A percentile compares a stretch with the other conserved stretches of the same genome.
Evolutionary conservation across 352 stramenopile genomes (phyloP).

Genomic region (Phytophthora constricta): DNA sequence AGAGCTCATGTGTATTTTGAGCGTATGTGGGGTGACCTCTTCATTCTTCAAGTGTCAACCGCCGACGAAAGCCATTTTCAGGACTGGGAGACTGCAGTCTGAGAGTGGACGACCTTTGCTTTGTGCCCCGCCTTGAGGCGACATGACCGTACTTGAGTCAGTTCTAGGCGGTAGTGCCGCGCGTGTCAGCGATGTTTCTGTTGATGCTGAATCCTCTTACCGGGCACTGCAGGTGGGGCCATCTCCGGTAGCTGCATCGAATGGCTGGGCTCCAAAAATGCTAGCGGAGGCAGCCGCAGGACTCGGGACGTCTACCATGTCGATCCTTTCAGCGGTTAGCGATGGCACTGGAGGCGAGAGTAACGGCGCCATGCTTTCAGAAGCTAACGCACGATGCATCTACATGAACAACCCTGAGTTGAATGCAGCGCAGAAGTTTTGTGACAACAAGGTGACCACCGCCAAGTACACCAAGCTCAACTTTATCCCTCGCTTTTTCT

Average conservation of each 20-base stretch:
- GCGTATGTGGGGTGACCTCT: slow-evolving; percentile 1
- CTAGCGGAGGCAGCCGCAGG: slow-evolving; percentile 33
- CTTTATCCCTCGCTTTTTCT: slow-evolving; percentile 88
- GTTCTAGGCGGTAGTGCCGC: slow-evolving; percentile 15
- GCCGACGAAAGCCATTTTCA: slow-evolving; percentile 11
- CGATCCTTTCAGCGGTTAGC: slow-evolving; percentile 31
- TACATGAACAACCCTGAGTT: slow-evolving; percentile 71
- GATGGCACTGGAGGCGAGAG: slow-evolving; percentile 20
- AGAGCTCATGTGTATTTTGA: slow-evolving; percentile 27
- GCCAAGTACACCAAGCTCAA: slow-evolving; percentile 90
- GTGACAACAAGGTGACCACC: slow-evolving; percentile 84
- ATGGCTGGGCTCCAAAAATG: slow-evolving; percentile 31
- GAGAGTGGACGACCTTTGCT: not conserved
- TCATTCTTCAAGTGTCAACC: slow-evolving; percentile 37
- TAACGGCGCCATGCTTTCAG: slow-evolving; percentile 30
- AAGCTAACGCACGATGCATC: slow-evolving; percentile 66
- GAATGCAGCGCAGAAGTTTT: slow-evolving; percentile 68
- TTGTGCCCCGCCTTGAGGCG: not conserved
- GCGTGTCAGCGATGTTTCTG: slow-evolving; percentile 35
- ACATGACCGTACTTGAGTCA: slow-evolving; percentile 34
- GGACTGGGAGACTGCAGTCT: not conserved
- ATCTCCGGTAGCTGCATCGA: slow-evolving; percentile 25
- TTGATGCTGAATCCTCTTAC: slow-evolving; percentile 34
- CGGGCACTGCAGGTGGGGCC: slow-evolving; percentile 31
- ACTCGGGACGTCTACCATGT: slow-evolving; percentile 36